Conservation (phyloP, 129 eudicot species). For the Lonicera japonica region DNA sequence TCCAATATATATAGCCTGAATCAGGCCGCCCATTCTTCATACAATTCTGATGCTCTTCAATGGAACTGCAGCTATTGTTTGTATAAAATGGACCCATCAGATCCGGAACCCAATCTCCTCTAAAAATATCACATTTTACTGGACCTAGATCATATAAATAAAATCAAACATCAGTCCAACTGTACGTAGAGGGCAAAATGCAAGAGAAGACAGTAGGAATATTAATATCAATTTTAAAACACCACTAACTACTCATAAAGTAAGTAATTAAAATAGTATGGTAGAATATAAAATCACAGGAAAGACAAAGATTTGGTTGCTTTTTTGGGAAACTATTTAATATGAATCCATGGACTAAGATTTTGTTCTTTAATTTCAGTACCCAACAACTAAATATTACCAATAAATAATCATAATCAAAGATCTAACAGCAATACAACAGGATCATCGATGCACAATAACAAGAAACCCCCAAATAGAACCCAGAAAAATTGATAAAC, state of each 20-base stretch:
- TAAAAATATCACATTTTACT: conserved; percentile 53
- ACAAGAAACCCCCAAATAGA: too few relatives aligned
- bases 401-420: too few relatives aligned
- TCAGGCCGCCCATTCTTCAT: conserved; percentile 82
- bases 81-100: conserved; percentile 56
- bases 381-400: too few relatives aligned
- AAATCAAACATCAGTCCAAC: conserved; percentile 8
- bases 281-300: neutral
- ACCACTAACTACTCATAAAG: neutral
- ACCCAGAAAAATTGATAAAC: too few relatives aligned
- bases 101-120: conserved; percentile 71
- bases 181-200: neutral
- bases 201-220: neutral
- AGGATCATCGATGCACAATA: too few relatives aligned
- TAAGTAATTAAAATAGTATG: neutral
- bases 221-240: neutral
- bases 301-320: conserved; percentile 2
- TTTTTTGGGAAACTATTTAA: neutral
- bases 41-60: conserved; percentile 83
- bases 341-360: neutral
- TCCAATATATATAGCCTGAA: conserved; percentile 59
- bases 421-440: too few relatives aligned
- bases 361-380: neutral
- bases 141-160: conserved; percentile 11
- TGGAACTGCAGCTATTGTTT: conserved; percentile 49